phyloP scores from a whole-genome alignment of 495 filamentous ascomycete genomes.

The Oleoguttula mirabilis region DNA sequence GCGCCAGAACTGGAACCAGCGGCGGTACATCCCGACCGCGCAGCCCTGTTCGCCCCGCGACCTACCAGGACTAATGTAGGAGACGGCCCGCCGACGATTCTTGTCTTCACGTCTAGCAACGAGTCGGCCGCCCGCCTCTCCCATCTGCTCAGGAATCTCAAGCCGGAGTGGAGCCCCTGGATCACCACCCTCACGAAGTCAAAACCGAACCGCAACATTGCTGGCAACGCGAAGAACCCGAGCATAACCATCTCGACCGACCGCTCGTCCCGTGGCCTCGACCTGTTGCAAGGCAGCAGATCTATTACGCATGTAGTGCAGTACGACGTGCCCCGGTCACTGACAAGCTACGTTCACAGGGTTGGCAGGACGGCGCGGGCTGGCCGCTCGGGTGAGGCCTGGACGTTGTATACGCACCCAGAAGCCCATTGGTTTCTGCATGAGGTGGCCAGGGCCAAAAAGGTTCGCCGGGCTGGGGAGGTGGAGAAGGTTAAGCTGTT shows the following conservation, averaged over 20 bases:
- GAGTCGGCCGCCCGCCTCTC: slow-evolving; percentile 70
- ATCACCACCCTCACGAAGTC: slow-evolving; percentile 63
- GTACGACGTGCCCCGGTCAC: slow-evolving; percentile 76
- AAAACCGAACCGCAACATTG: neutral
- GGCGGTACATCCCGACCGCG: slow-evolving; percentile 16
- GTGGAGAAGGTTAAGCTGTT: slow-evolving; percentile 38
- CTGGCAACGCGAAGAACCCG: slow-evolving; percentile 32
- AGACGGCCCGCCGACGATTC: slow-evolving; percentile 30
- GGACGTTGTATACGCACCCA: slow-evolving; percentile 63
- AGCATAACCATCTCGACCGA: slow-evolving; percentile 81
- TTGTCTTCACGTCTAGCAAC: slow-evolving; percentile 84
- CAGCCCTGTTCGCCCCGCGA: slow-evolving; percentile 2
- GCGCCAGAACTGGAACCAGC: neutral
- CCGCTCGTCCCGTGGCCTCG: slow-evolving; percentile 84
- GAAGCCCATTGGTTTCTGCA: slow-evolving; percentile 84
- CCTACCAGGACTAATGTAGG: neutral
- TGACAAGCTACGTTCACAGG: slow-evolving; percentile 80
- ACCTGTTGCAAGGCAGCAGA: slow-evolving; percentile 43
- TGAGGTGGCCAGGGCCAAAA: slow-evolving; percentile 47
- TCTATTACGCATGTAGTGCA: slow-evolving; percentile 72
- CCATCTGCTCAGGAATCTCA: slow-evolving; percentile 58
- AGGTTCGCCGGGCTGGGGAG: slow-evolving; percentile 32
- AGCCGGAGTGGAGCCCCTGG: slow-evolving; percentile 42
- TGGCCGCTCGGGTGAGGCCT: slow-evolving; percentile 61
- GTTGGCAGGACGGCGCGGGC: slow-evolving; percentile 86